Evolutionary conservation across 331 rosid genomes (phyloP), one percentile per base, ranked within the genome.

Genomic region (Prunus yedoensis): DNA sequence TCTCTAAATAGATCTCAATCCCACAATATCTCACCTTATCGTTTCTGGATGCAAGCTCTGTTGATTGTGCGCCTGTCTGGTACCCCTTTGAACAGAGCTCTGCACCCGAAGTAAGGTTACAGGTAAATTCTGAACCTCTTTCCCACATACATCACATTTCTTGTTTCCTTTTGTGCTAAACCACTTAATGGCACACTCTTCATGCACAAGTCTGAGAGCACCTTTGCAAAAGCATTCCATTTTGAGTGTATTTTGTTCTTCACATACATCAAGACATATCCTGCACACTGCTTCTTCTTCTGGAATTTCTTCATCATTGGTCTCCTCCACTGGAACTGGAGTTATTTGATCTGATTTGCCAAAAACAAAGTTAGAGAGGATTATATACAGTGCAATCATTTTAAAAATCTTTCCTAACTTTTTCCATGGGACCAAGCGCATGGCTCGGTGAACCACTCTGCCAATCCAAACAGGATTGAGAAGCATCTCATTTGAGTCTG

Each of bases 201-300:
- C 95, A 79, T 94, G 99, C 62, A 89, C 89, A 80, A 94, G 89
- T 76, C 85, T 89, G 75, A 94, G 92, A 79, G 82, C 97, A 76
- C 99, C 99, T 83, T 94, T 94, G 89, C 99, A 94, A 79, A 91
- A 81, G 85, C 99, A 94, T 85, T 94, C 99, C 97, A 94, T 89
- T 90, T 92, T 94, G 38, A 94, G 89, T 5, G 99, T 94, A 81
- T 92, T 94, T 75, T 88, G 83, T 87, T 90, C 97, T 57, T 90
- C 93, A 47, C 96, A 94, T 60, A 60, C 89, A 56, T 92, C 99
- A 68, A 89, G 82, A 85, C 99, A 94, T 66, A 92, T 94, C 87
- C 99, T 89, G 85, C 99, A 94, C 59, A 90, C 91, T 4, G 97
- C 99, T 89, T 92, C 99, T 90, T 92, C 99, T 83, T 94, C 99